Evolutionary conservation across 2,329 filamentous ascomycete species (phyloP), one percentile per base, ranked within the genome.

Genomic region (Xylariaceae sp.): DNA sequence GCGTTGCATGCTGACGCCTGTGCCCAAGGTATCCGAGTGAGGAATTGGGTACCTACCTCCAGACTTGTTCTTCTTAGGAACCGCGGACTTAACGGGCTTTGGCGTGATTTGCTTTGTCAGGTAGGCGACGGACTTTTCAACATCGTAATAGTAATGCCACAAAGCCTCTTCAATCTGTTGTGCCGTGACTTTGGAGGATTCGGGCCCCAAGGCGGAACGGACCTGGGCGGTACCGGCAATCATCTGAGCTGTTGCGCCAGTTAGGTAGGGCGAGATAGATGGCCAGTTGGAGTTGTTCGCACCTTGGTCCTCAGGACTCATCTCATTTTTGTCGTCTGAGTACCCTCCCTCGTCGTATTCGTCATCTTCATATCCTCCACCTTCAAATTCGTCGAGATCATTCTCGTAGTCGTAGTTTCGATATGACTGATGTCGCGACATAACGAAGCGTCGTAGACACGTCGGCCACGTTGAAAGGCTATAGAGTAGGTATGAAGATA

Each of bases 71-170:
- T 66, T 75, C 64, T 77, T 76, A 41, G 70, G 64, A 29, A 56
- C 72, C 62, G 57, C 71, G 68, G 55, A 66, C 65, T 69, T 74
- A 6, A 65, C 55, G 7, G 72, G 64, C 63, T 78, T 78, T 12
- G 74, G 67, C 6, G 73, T 71, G 61, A 82, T 73, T 60, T 75
- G 81, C 34, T 85, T 87, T 59, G 84, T 81, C 55, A 99, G 72
- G 67, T 95, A 96, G 54, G 81, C 78, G 39, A 95, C 86, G 1
- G 89, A 84, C 71, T 96, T 96, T 54, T 85, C 87, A 32, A 96
- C 78, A 65, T 99, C 91, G 69, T 91, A 97, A 70, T 92, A 97
- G 71, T 96, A 96, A 72, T 99, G 84, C 90, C 91, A 97, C 12
- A 99, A 73, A 0, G 91, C 82, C 58, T 97, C 92, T 69, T 95